These are phyloP conservation scores for Phlyctochytrium planicorne DNA, from an alignment of 192 early-diverging fungal genomes.

Conservation along the genomic window DNA sequence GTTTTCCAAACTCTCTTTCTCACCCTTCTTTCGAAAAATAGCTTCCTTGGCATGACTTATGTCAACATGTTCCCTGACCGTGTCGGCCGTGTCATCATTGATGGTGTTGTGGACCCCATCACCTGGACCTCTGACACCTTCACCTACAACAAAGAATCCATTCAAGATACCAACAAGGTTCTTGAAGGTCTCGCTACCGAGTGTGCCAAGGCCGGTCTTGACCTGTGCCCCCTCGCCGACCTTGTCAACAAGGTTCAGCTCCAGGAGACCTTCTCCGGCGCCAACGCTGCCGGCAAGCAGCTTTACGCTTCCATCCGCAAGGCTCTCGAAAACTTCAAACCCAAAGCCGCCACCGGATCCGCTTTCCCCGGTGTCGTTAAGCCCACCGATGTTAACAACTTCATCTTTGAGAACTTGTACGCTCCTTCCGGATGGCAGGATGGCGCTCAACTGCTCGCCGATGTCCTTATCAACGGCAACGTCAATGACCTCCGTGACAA, in stretches of 20 bases:
- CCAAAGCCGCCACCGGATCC: neutral
- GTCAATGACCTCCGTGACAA: too few relatives aligned
- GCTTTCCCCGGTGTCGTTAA: neutral
- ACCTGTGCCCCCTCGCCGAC: constrained; percentile 31
- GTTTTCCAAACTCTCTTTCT: too few relatives aligned
- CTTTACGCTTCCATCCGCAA: neutral
- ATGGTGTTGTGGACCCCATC: constrained; percentile 38
- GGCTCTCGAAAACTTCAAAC: neutral
- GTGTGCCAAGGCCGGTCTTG: constrained; percentile 35
- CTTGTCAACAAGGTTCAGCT: neutral
- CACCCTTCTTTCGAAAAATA: neutral
- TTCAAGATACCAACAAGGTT: constrained; percentile 14
- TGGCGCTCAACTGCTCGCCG: neutral
- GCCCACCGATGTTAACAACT: neutral
- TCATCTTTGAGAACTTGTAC: constrained; percentile 13
- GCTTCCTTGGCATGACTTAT: constrained; percentile 38
- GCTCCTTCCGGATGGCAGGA: constrained; percentile 4
- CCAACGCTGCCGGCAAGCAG: neutral
- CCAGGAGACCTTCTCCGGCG: too few relatives aligned
- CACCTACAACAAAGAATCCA: neutral
- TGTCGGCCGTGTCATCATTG: constrained; percentile 39
- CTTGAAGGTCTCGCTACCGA: constrained; percentile 27
- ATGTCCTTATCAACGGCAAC: too few relatives aligned
- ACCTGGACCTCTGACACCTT: neutral
- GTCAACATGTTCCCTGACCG: constrained; percentile 49